Evolutionary conservation across 1,284 basidiomycete species (phyloP).

Genomic region (Ganoderma sp.): DNA sequence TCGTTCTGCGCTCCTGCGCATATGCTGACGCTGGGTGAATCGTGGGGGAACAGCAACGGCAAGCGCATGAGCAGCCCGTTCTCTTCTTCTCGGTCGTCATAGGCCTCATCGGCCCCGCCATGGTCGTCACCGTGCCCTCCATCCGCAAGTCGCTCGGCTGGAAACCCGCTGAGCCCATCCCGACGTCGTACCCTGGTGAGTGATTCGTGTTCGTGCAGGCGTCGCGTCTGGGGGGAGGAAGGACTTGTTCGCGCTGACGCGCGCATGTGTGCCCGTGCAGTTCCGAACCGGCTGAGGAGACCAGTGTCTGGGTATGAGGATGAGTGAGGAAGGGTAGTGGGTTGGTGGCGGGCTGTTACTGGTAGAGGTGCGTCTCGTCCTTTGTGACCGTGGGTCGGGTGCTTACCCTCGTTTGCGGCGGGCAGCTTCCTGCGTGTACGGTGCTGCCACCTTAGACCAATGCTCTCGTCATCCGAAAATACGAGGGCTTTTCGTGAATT

Average conservation of each 20-base stretch:
- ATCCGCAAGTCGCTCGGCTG: constrained; percentile 81
- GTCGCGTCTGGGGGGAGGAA: no score
- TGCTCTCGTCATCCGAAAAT: neutral
- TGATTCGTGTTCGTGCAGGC: constrained; percentile 27
- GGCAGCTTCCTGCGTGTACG: constrained; percentile 4
- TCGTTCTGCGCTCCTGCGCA: neutral
- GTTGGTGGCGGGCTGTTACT: neutral
- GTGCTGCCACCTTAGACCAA: constrained; percentile 1
- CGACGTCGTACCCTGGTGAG: constrained; percentile 88
- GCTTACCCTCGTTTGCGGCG: neutral
- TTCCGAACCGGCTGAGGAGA: constrained; percentile 56
- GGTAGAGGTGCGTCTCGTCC: constrained; percentile 22
- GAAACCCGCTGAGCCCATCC: constrained; percentile 74
- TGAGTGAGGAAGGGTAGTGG: constrained; percentile 31
- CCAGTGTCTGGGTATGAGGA: constrained; percentile 60
- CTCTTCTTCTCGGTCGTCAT: constrained; percentile 88
- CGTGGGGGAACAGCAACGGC: constrained; percentile 59
- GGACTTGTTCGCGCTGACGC: constrained; percentile 8
- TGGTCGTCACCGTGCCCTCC: constrained; percentile 80
- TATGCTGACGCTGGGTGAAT: no score
- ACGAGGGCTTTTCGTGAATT: neutral
- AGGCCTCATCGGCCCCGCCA: constrained; percentile 77
- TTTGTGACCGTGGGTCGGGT: neutral
- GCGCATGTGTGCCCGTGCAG: constrained; percentile 37
- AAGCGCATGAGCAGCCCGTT: constrained; percentile 92